Evolutionary conservation across 2,329 filamentous ascomycete species (phyloP).

Genomic region (Alternaria alternata): DNA sequence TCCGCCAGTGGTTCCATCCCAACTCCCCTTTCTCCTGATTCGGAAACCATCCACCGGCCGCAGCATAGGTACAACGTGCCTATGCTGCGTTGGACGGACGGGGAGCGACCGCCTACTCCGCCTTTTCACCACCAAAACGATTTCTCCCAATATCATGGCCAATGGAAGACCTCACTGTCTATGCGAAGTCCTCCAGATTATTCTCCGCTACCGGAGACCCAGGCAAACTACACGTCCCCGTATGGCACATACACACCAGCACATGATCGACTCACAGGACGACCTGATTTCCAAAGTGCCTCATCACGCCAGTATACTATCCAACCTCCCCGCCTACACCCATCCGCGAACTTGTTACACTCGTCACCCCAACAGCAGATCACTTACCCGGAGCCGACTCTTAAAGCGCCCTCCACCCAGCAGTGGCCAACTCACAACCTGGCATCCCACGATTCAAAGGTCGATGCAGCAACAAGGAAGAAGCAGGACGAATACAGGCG

Average conservation of each 20-base stretch:
- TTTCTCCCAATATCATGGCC: not conserved
- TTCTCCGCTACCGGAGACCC: no score
- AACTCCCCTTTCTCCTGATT: slow-evolving; percentile 1
- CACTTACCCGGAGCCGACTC: not conserved
- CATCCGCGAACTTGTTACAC: not conserved
- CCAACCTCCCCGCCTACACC: not conserved
- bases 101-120: slow-evolving; percentile 5
- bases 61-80: not conserved
- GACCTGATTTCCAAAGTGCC: not conserved
- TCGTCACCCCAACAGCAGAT: not conserved
- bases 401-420: slow-evolving; percentile 14
- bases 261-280: not conserved
- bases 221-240: not conserved
- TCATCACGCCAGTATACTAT: not conserved
- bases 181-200: not conserved
- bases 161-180: not conserved
- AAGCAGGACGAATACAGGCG: slow-evolving; percentile 12
- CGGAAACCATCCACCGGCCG: not conserved
- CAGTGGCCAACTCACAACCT: slow-evolving; percentile 25
- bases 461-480: slow-evolving; percentile 2
- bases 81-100: not conserved
- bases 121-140: slow-evolving; percentile 9
- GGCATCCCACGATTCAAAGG: slow-evolving; percentile 4
- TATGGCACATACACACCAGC: not conserved
- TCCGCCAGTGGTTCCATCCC: slow-evolving; percentile 2